phyloP scores from a whole-genome alignment of 2,329 filamentous ascomycete genomes.

The Cladosporium phlei region DNA sequence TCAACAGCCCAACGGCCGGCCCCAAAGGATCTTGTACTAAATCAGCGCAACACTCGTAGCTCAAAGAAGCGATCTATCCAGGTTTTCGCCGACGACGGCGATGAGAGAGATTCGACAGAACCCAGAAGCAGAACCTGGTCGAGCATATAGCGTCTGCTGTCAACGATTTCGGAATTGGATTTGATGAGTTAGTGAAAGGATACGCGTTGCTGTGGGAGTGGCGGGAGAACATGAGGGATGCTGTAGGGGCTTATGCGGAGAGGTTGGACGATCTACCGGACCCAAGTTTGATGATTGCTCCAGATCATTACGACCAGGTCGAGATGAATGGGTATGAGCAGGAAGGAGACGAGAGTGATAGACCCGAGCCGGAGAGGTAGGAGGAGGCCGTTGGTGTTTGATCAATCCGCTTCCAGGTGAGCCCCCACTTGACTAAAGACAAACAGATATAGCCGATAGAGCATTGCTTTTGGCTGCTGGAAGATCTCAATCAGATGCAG shows the following conservation, averaged over 20 bases:
- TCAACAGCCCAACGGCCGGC: background rate
- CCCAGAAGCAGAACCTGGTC: slow-evolving; percentile 2
- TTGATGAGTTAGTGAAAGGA: background rate
- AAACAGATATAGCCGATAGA: no score
- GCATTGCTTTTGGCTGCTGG: no score
- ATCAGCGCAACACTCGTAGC: no score
- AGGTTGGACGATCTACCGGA: background rate
- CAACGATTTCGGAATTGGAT: background rate
- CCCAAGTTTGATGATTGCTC: background rate
- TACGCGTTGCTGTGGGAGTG: background rate
- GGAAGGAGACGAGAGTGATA: background rate
- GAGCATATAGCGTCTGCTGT: slow-evolving; percentile 6
- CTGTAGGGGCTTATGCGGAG: background rate
- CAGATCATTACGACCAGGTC: background rate
- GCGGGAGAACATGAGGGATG: background rate
- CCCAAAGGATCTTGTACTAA: background rate
- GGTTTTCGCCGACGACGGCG: background rate
- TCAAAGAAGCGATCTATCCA: background rate
- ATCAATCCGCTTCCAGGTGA: no score
- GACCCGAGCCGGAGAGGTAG: slow-evolving; percentile 1
- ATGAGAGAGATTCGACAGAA: background rate
- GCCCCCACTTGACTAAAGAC: no score
- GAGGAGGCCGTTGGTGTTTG: background rate
- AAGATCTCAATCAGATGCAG: no score
- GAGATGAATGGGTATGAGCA: background rate